phyloP scores from a whole-genome alignment of 768 basidiomycete species.

The Hericium rajendrae region DNA sequence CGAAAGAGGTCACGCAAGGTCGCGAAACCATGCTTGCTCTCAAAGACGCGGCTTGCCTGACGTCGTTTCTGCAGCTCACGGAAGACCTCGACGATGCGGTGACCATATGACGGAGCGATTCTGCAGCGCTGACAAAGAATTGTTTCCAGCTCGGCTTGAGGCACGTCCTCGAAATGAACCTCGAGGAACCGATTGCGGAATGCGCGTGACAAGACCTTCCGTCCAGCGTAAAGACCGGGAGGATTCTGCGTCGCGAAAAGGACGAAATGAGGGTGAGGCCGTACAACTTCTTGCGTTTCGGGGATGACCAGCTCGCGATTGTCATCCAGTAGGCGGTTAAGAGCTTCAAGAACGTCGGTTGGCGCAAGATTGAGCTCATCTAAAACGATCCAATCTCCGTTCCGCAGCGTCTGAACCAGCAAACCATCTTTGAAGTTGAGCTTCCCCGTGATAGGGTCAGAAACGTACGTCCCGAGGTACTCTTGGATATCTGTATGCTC shows the following conservation, averaged over 20 bases:
- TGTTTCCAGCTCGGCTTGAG: conserved; percentile 84
- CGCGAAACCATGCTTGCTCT: conserved; percentile 94
- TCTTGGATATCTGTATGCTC: conserved; percentile 99
- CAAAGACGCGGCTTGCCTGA: conserved; percentile 87
- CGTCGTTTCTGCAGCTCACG: conserved; percentile 87
- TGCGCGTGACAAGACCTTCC: conserved; percentile 90
- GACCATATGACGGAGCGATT: conserved; percentile 90
- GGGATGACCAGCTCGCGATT: conserved; percentile 94
- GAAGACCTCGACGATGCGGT: conserved; percentile 86
- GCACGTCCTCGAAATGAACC: conserved; percentile 95
- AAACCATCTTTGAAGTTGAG: conserved; percentile 92
- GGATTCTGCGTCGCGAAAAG: conserved; percentile 98
- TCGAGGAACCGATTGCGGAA: conserved; percentile 97
- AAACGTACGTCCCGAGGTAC: conserved; percentile 93
- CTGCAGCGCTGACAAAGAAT: conserved; percentile 89
- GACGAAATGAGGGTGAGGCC: conserved; percentile 93
- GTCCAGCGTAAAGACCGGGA: conserved; percentile 87
- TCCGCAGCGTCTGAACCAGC: conserved; percentile 81
- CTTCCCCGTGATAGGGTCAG: conserved; percentile 88
- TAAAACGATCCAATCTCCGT: conserved; percentile 95
- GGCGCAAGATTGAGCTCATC: conserved; percentile 97
- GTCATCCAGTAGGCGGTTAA: conserved; percentile 94
- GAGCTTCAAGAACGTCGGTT: conserved; percentile 93
- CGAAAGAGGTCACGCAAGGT: conserved; percentile 95
- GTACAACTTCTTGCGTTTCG: conserved; percentile 90